Percentiles rank a stretch among this genome's conserved stretches.
Conservation (phyloP, 2,329 filamentous ascomycete genomes). For the Massarina eburnea region DNA sequence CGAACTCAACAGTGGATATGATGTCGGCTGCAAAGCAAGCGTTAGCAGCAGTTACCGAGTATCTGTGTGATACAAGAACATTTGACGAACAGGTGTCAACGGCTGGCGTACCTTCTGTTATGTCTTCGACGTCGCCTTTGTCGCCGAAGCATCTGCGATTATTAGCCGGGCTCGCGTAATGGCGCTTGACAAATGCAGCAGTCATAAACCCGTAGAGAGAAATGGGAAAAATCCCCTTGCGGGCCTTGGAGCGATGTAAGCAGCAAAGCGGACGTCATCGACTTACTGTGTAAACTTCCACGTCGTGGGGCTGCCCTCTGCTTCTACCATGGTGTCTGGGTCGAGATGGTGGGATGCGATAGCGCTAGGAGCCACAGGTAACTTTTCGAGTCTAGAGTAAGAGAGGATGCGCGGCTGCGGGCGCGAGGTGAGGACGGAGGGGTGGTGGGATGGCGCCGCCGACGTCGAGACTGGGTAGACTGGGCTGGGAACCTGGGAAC, state of each 20-base stretch:
- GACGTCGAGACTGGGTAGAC: constrained; percentile 26
- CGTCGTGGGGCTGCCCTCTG: constrained; percentile 89
- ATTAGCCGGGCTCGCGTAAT: constrained; percentile 20
- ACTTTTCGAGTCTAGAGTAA: constrained; percentile 9
- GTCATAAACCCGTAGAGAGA: not conserved
- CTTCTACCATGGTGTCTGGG: constrained; percentile 83
- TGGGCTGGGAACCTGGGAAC: constrained; percentile 16
- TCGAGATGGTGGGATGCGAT: constrained; percentile 15
- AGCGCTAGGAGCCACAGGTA: constrained; percentile 17
- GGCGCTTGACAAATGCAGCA: not conserved
- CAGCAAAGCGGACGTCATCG: constrained; percentile 31
- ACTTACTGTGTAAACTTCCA: constrained; percentile 99
- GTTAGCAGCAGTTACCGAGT: constrained; percentile 14
- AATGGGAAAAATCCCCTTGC: not conserved
- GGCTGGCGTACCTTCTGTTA: constrained; percentile 76
- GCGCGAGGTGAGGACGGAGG: constrained; percentile 12
- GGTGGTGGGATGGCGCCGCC: constrained; percentile 26
- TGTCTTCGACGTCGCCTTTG: constrained; percentile 98
- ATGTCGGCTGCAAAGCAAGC: constrained; percentile 67
- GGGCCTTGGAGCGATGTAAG: not conserved
- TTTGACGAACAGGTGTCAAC: not conserved
- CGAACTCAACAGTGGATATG: constrained; percentile 88
- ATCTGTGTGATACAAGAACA: not conserved
- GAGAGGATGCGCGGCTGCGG: constrained; percentile 6
- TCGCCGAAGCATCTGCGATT: constrained; percentile 91